A percentile compares a stretch with the other conserved stretches of the same genome.
Evolutionary conservation across 352 stramenopile species (phyloP).

Genomic region (Pythium myriotylum): DNA sequence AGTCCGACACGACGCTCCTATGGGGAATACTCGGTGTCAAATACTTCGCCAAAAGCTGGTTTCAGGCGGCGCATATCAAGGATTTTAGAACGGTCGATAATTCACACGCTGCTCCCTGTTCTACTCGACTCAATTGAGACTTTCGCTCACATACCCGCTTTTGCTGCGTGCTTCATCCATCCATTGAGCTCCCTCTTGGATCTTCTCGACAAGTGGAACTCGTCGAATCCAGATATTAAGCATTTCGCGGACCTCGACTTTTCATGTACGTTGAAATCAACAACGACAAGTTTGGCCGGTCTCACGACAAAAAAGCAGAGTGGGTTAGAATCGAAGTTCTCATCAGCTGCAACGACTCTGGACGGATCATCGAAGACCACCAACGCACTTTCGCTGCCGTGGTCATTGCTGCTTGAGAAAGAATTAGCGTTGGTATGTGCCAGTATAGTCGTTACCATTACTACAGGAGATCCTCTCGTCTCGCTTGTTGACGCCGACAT

Average conservation of each 20-base stretch:
- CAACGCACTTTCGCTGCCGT: conserved; percentile 13
- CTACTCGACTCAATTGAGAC: conserved; percentile 10
- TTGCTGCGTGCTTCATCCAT: conserved; percentile 18
- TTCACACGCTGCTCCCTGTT: conserved; percentile 18
- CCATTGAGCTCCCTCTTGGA: conserved; percentile 10
- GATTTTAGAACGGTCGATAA: conserved; percentile 12
- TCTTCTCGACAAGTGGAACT: conserved; percentile 25
- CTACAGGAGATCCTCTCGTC: conserved; percentile 16
- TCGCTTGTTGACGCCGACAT: background rate
- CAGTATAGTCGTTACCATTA: conserved; percentile 15
- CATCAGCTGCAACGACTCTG: background rate
- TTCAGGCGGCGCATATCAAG: conserved; percentile 5
- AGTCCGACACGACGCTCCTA: conserved; percentile 6
- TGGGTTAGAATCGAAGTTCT: background rate
- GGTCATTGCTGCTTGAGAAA: conserved; percentile 27
- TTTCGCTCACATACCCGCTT: conserved; percentile 19
- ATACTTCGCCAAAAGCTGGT: background rate
- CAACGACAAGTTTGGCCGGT: background rate
- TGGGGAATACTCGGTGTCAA: background rate
- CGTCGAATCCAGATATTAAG: background rate
- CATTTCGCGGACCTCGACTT: conserved; percentile 2
- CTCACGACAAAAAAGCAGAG: background rate
- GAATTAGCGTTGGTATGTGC: conserved; percentile 27
- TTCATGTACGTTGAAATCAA: background rate
- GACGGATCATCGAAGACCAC: background rate